A percentile compares a stretch with the other conserved stretches of the same genome.
Conservation (phyloP, 768 basidiomycete genomes). For the Lentinula guzmanii region DNA sequence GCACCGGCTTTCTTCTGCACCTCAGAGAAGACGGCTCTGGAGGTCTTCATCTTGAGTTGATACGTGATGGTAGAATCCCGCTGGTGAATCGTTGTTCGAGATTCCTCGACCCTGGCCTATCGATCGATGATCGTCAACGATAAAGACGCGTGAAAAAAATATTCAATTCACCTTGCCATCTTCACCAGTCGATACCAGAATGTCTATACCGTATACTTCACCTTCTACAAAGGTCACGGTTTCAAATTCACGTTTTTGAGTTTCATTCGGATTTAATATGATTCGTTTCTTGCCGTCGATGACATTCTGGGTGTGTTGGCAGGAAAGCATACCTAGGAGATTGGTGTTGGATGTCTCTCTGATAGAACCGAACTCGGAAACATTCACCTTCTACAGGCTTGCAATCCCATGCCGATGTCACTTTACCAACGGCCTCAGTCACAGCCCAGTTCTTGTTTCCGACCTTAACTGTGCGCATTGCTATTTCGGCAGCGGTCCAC, state of each 20-base stretch:
- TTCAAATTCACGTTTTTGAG: slow-evolving; percentile 83
- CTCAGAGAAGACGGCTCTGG: slow-evolving; percentile 93
- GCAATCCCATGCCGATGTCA: slow-evolving; percentile 71
- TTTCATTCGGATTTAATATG: slow-evolving; percentile 82
- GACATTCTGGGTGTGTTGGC: slow-evolving; percentile 89
- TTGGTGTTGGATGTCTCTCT: slow-evolving; percentile 5
- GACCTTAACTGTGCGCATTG: slow-evolving; percentile 85
- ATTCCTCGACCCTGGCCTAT: slow-evolving; percentile 85
- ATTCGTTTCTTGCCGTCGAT: slow-evolving; percentile 97
- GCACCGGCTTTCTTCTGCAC: slow-evolving; percentile 97
- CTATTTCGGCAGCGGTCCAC: slow-evolving; percentile 87
- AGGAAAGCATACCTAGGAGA: slow-evolving; percentile 81
- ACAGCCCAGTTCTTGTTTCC: slow-evolving; percentile 95
- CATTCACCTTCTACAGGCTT: slow-evolving; percentile 85
- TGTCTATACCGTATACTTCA: slow-evolving; percentile 93
- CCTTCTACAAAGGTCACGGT: slow-evolving; percentile 82
- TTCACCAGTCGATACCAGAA: slow-evolving; percentile 80
- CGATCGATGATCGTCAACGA: slow-evolving; percentile 1
- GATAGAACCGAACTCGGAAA: background rate
- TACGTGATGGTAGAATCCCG: slow-evolving; percentile 82
- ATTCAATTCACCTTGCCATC: slow-evolving; percentile 76
- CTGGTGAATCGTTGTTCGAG: slow-evolving; percentile 91
- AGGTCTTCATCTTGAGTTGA: slow-evolving; percentile 97
- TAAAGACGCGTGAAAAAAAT: background rate
- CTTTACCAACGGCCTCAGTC: slow-evolving; percentile 77